Conservation (phyloP, 805 yeast genomes). For the Kodamaea hsintzibuensis region DNA sequence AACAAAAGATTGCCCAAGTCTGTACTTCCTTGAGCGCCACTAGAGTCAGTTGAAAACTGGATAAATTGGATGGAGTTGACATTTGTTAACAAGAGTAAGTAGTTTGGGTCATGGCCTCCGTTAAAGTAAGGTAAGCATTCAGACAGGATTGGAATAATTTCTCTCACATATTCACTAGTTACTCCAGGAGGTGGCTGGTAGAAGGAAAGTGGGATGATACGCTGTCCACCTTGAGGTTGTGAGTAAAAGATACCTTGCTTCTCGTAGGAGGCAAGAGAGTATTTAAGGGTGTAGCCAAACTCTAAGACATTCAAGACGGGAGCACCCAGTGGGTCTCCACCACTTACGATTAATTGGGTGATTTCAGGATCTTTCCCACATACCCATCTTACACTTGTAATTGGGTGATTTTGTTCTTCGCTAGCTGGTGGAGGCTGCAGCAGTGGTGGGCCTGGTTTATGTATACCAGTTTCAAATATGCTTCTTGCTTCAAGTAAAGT, state of each 20-base stretch:
- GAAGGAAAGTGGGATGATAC: conserved; percentile 28
- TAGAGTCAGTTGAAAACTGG: conserved; percentile 44
- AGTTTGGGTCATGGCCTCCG: conserved; percentile 77
- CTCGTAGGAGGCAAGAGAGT: conserved; percentile 78
- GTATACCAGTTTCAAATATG: conserved; percentile 62
- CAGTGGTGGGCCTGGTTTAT: conserved; percentile 45
- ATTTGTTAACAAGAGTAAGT: conserved; percentile 57
- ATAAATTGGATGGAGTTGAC: conserved; percentile 67
- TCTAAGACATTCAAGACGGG: conserved; percentile 54
- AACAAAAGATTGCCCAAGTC: conserved; percentile 46
- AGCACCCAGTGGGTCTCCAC: conserved; percentile 52
- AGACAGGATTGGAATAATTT: conserved; percentile 32
- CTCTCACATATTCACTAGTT: conserved; percentile 25
- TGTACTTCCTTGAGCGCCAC: conserved; percentile 18
- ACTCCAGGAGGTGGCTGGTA: conserved; percentile 18
- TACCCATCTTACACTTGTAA: conserved; percentile 69
- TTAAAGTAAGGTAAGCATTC: conserved; percentile 68
- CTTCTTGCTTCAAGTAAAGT: conserved; percentile 73
- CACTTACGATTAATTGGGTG: conserved; percentile 70
- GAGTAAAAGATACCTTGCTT: conserved; percentile 79
- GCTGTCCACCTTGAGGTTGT: conserved; percentile 48
- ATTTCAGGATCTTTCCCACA: conserved; percentile 78
- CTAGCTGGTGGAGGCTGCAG: conserved; percentile 13
- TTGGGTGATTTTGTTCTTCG: conserved; percentile 33
- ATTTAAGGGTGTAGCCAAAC: conserved; percentile 77